Evolutionary conservation across 23 red algal genomes (phyloP).

Genomic region (Gracilaria domingensis): DNA sequence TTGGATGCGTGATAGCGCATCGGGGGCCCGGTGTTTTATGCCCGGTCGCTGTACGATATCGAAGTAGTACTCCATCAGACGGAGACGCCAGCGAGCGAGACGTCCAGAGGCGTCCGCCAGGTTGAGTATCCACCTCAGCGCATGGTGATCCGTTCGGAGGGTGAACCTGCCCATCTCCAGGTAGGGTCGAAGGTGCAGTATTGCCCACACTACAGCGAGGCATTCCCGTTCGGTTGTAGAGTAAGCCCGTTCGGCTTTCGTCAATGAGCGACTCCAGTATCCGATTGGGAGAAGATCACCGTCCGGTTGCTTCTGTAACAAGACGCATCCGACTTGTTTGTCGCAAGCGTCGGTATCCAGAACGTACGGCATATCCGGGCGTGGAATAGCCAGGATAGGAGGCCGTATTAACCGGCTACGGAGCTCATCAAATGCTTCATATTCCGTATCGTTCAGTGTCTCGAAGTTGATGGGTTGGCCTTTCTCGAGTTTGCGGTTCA

Average conservation of each 20-base stretch:
- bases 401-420: neutral
- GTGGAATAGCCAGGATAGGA: conserved; percentile 22
- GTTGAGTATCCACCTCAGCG: conserved; percentile 45
- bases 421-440: conserved; percentile 28
- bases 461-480: neutral
- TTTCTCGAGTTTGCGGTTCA: conserved; percentile 13
- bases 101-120: neutral
- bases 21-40: neutral
- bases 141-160: conserved; percentile 21
- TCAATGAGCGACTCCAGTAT: conserved; percentile 43
- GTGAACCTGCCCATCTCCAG: conserved; percentile 12
- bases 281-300: conserved; percentile 33
- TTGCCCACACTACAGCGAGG: conserved; percentile 38
- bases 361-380: conserved; percentile 7
- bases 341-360: conserved; percentile 59
- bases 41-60: conserved; percentile 32
- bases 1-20: conserved; percentile 23
- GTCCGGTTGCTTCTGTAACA: conserved; percentile 56
- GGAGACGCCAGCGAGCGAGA: conserved; percentile 39
- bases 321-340: conserved; percentile 13
- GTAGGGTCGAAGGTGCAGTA: conserved; percentile 47
- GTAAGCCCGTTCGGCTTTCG: conserved; percentile 33
- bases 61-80: conserved; percentile 38
- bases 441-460: neutral
- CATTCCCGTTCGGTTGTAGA: conserved; percentile 40